Evolutionary conservation across 2,329 filamentous ascomycete species (phyloP).

Genomic region (Penicillium paneum): DNA sequence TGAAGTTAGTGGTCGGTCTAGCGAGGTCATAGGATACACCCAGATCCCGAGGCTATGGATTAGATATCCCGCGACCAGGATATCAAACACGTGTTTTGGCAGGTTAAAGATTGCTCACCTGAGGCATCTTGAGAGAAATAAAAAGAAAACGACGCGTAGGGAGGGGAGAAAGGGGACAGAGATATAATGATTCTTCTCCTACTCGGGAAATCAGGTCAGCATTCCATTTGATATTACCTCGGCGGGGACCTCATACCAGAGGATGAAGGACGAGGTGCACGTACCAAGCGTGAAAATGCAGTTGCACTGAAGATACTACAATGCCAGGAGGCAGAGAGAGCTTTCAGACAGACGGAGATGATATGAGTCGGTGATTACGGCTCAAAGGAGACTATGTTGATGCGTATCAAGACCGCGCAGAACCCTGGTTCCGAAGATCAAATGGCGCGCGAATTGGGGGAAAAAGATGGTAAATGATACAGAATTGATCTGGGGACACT

Average conservation of each 20-base stretch:
- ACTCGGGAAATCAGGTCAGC: conserved; percentile 30
- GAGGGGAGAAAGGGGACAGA: conserved; percentile 22
- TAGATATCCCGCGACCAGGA: neutral
- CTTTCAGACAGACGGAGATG: conserved; percentile 16
- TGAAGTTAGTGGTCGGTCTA: conserved; percentile 9
- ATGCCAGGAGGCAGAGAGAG: conserved; percentile 20
- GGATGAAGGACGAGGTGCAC: conserved; percentile 28
- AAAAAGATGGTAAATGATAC: conserved; percentile 14
- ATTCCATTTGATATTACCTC: conserved; percentile 34
- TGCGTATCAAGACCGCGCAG: conserved; percentile 20
- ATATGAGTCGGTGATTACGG: conserved; percentile 25
- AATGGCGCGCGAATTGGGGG: conserved; percentile 15
- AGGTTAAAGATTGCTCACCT: conserved; percentile 45
- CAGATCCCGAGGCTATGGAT: neutral
- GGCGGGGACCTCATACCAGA: conserved; percentile 35
- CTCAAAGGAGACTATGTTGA: conserved; percentile 27
- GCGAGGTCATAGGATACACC: neutral
- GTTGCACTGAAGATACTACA: conserved; percentile 21
- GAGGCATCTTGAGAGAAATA: conserved; percentile 51
- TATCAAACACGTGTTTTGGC: conserved; percentile 23
- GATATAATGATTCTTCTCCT: conserved; percentile 30
- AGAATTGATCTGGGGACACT: conserved; percentile 16
- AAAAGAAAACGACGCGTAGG: conserved; percentile 20
- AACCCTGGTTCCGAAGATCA: conserved; percentile 23
- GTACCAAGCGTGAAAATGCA: conserved; percentile 40